Base-by-base conservation (phyloP, 2,329 filamentous ascomycete genomes). In the Rutstroemia sp. region DNA sequence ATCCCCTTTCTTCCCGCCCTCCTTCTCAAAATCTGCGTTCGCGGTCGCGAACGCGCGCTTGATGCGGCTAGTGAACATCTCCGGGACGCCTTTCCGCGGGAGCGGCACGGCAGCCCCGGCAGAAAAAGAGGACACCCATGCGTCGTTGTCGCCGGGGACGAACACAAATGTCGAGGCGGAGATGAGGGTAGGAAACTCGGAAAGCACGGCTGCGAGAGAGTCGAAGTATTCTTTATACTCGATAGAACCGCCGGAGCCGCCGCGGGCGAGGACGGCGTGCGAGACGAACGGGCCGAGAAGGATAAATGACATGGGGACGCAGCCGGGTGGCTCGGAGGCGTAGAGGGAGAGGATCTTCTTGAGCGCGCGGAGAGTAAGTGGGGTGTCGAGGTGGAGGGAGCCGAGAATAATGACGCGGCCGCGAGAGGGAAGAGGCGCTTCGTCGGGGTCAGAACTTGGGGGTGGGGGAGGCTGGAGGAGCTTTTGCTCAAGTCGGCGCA, bases 171-270 rank as follows among this genome's bases (percentile, higher is more conserved):
- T 92, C 5, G 88, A 86, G 25, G 81, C 80, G 56, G 87, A 86
- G 45, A 97, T 79, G 14, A 99, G 79, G 0, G 81, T 78, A 3
- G 90, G 89, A 67, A 90, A 97, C 63, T 97, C 91, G 7, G 88
- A 79, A 5, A 99, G 78, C 1, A 89, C 80, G 2, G 86, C 84
- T 3, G 94, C 92, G 12, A 99, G 80, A 8, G 85, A 83, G 72
- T 99, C 91, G 70, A 97, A 96, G 69, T 88, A 87, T 72, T 97
- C 94, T 74, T 97, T 97, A 75, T 96, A 97, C 73, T 95, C 91
- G 64, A 97, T 92, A 71, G 89, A 92, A 39, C 89, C 89, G 21
- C 87, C 85, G 45, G 81, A 86, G 39, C 83, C 86, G 53, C 88
- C 86, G 27, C 81, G 77, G 6, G 82, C 80, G 74, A 87, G 83